These are phyloP conservation scores for Firmiana major DNA, from an alignment of 345 rosid genomes.

Conservation along the genomic window DNA sequence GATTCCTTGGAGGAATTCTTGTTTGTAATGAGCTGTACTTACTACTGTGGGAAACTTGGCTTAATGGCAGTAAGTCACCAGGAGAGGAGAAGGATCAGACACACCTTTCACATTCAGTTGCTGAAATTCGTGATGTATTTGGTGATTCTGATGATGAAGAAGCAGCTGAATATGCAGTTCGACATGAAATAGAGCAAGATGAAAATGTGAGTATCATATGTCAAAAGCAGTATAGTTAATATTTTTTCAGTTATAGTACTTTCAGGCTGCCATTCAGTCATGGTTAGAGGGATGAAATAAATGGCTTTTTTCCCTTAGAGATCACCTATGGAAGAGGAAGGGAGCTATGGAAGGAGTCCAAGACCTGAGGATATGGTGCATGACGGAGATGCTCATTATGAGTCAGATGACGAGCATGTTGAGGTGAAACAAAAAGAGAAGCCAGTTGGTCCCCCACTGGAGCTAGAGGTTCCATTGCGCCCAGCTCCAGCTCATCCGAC, in stretches of 20 bases:
- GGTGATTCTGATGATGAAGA: slow-evolving; percentile 99
- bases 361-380: slow-evolving; percentile 74
- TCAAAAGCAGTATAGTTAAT: background rate
- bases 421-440: slow-evolving; percentile 74
- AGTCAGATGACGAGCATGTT: slow-evolving; percentile 78
- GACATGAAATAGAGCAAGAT: slow-evolving; percentile 64
- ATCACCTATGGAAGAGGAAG: slow-evolving; percentile 81
- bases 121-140: slow-evolving; percentile 95
- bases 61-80: slow-evolving; percentile 48
- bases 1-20: slow-evolving; percentile 13
- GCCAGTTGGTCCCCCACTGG: slow-evolving; percentile 91
- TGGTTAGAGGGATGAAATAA: slow-evolving; percentile 8
- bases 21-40: slow-evolving; percentile 15
- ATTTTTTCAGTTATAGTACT: slow-evolving; percentile 2
- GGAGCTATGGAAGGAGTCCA: slow-evolving; percentile 58
- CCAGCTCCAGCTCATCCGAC: slow-evolving; percentile 75
- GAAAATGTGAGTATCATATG: slow-evolving; percentile 47
- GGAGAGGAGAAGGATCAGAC: slow-evolving; percentile 55
- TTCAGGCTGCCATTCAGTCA: background rate
- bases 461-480: slow-evolving; percentile 78
- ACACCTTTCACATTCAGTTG: slow-evolving; percentile 56
- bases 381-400: slow-evolving; percentile 75
- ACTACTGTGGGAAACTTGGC: slow-evolving; percentile 14
- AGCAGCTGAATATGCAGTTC: slow-evolving; percentile 57
- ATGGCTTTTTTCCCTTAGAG: slow-evolving; percentile 41